phyloP scores from a whole-genome alignment of 805 yeast species.

The Jamesozyma hellenica region DNA sequence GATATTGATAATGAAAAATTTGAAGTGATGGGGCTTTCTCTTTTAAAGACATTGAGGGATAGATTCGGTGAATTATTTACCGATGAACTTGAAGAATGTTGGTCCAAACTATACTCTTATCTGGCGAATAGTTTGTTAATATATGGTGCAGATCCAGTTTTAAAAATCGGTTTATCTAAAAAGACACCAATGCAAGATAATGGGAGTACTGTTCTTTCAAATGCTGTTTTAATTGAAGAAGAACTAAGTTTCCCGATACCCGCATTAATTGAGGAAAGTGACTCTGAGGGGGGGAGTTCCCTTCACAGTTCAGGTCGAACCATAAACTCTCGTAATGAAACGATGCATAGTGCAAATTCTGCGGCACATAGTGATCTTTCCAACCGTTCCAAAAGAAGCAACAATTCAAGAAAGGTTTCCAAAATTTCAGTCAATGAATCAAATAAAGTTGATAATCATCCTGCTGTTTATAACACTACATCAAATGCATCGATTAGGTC shows the following conservation, averaged over 20 bases:
- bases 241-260: not conserved
- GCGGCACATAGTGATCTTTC: too few relatives aligned
- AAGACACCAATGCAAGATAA: not conserved
- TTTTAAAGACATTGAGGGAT: slow-evolving; percentile 57
- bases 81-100: slow-evolving; percentile 52
- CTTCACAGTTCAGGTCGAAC: too few relatives aligned
- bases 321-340: too few relatives aligned
- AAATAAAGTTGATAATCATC: too few relatives aligned
- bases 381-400: too few relatives aligned
- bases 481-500: too few relatives aligned
- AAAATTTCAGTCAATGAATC: too few relatives aligned
- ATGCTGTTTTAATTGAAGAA: not conserved
- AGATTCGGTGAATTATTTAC: slow-evolving; percentile 45
- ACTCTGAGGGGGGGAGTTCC: too few relatives aligned
- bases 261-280: too few relatives aligned
- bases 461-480: too few relatives aligned
- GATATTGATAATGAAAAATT: slow-evolving; percentile 63
- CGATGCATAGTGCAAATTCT: too few relatives aligned
- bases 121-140: slow-evolving; percentile 58
- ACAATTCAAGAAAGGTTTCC: too few relatives aligned
- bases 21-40: slow-evolving; percentile 64
- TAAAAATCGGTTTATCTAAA: not conserved
- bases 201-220: not conserved
- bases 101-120: slow-evolving; percentile 63
- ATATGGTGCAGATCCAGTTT: slow-evolving; percentile 32